phyloP scores from a whole-genome alignment of 805 yeast species.

The Ogataea angusta region DNA sequence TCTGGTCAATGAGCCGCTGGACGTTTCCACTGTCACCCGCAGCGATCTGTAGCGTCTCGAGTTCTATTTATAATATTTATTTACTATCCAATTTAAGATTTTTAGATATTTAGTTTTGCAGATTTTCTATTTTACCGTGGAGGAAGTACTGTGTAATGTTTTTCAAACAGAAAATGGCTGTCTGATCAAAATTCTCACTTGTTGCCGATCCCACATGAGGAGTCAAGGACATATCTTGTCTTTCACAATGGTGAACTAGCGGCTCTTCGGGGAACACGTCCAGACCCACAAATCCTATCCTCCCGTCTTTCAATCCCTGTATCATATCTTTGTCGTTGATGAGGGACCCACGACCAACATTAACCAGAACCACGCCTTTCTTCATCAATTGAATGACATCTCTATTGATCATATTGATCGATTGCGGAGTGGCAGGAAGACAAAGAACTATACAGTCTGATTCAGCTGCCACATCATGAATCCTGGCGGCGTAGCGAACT shows the following conservation, averaged over 20 bases:
- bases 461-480: conserved; percentile 36
- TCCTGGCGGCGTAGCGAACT: conserved; percentile 42
- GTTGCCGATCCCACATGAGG: conserved; percentile 78
- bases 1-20: conserved; percentile 57
- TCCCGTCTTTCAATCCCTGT: conserved; percentile 55
- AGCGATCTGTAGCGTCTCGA: conserved; percentile 48
- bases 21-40: conserved; percentile 69
- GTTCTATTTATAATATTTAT: conserved; percentile 10
- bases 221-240: conserved; percentile 62
- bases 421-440: conserved; percentile 61
- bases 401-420: conserved; percentile 51
- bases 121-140: conserved; percentile 26
- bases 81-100: neutral
- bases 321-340: conserved; percentile 66
- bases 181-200: conserved; percentile 47
- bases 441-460: conserved; percentile 61
- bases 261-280: conserved; percentile 75
- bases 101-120: conserved; percentile 18
- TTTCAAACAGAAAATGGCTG: conserved; percentile 50
- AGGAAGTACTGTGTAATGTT: conserved; percentile 49
- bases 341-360: conserved; percentile 72
- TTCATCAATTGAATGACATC: conserved; percentile 45
- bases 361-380: conserved; percentile 59
- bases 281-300: conserved; percentile 62
- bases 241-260: conserved; percentile 40